Conservation (phyloP, 768 basidiomycete genomes). For the Trametes elegans region DNA sequence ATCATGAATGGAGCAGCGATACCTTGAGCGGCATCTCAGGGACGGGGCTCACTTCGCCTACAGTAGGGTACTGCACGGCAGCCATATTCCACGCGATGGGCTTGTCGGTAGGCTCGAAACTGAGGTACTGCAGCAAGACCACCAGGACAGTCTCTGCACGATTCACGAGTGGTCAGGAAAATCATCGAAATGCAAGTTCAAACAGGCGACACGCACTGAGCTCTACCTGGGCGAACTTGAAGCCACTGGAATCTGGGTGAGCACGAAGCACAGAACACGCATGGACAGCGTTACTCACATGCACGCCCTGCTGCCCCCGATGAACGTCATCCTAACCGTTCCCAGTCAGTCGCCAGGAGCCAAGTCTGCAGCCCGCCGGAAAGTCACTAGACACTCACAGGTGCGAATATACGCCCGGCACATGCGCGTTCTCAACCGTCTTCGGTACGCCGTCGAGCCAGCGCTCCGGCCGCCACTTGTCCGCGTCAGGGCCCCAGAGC, state of each 20-base stretch:
- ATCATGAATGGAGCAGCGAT: slow-evolving; percentile 1
- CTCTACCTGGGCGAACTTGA: slow-evolving; percentile 21
- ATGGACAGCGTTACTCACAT: slow-evolving; percentile 6
- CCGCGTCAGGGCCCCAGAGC: slow-evolving; percentile 22
- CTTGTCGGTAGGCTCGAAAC: slow-evolving; percentile 18
- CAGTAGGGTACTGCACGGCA: slow-evolving; percentile 19
- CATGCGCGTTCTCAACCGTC: slow-evolving; percentile 13
- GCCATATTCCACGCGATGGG: slow-evolving; percentile 21
- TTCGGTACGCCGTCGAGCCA: slow-evolving; percentile 23
- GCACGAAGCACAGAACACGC: background rate
- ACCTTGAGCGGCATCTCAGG: slow-evolving; percentile 21
- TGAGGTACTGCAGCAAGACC: slow-evolving; percentile 16
- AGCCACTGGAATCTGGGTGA: slow-evolving; percentile 7
- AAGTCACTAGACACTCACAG: too few relatives aligned
- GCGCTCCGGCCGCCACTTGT: slow-evolving; percentile 22
- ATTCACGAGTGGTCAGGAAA: background rate
- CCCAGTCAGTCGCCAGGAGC: too few relatives aligned
- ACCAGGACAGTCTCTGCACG: slow-evolving; percentile 16
- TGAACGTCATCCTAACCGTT: slow-evolving; percentile 16
- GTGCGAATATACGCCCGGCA: slow-evolving; percentile 22
- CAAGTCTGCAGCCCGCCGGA: too few relatives aligned
- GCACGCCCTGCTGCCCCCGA: slow-evolving; percentile 13
- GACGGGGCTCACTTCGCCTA: slow-evolving; percentile 8
- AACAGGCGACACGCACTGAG: background rate
- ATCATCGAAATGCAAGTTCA: background rate